Base-by-base conservation (phyloP, 2,329 filamentous ascomycete species). In the Madurella fahalii region DNA sequence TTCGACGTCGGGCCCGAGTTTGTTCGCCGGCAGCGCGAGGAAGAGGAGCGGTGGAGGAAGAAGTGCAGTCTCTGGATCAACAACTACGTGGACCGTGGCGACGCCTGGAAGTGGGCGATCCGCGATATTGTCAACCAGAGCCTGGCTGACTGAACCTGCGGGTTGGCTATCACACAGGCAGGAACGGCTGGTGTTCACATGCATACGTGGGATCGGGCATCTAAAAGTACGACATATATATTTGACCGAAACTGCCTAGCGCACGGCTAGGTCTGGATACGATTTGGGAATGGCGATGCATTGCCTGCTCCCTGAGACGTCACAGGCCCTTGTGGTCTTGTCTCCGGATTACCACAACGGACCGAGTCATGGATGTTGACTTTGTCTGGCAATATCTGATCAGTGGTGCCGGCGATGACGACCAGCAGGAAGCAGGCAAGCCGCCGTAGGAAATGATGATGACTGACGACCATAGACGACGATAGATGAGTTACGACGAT, bases 1-100 rank as follows among this genome's bases (percentile, higher is more conserved):
- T 99, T 99, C 65, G 94, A 99, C 68, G 90, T 99, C 53, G 94
- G 94, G 0, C 94, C 93, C 2, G 90, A 95, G 69, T 99, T 97
- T 67, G 86, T 97, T 59, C 81, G 86, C 64, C 80, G 92, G 59
- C 93, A 97, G 68, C 82, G 89, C 56, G 90, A 93, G 65, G 94
- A 99, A 72, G 94, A 99, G 73, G 86, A 90, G 46, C 81, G 89
- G 58, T 99, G 94, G 94, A 81, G 87, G 62, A 85, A 86, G 69
- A 93, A 92, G 73, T 93, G 93, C 62, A 86, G 89, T 68, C 85
- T 83, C 65, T 99, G 94, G 94, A 82, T 93, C 60, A 80, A 41
- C 47, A 53, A 80, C 49, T 74, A 79, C 60, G 78, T 80, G 48
- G 71, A 75, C 32, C 74, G 78, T 54, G 77, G 83, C 58, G 80